These are phyloP conservation scores for Yamadazyma laniorum DNA, from an alignment of 805 yeast genomes.

Conservation along the genomic window DNA sequence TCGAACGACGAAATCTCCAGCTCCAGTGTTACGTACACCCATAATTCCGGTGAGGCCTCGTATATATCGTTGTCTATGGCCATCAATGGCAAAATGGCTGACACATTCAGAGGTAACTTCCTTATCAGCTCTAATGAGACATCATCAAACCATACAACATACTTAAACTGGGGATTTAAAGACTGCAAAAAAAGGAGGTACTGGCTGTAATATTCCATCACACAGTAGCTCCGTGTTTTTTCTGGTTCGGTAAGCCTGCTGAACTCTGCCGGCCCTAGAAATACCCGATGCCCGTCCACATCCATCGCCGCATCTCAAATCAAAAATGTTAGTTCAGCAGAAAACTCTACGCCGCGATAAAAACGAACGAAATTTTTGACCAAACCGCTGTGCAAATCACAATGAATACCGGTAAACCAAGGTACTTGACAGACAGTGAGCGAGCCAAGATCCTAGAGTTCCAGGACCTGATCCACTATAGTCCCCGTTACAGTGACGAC, in stretches of 20 bases:
- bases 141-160: no score
- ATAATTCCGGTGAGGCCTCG: not conserved
- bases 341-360: no score
- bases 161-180: no score
- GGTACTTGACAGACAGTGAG: conserved; percentile 80
- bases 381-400: no score
- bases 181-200: no score
- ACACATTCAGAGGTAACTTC: not conserved
- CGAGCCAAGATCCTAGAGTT: conserved; percentile 85
- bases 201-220: not conserved
- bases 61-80: not conserved
- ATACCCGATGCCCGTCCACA: not conserved
- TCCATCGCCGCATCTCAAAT: not conserved
- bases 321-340: no score
- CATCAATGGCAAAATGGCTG: not conserved
- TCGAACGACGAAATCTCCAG: not conserved
- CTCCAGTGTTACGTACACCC: not conserved
- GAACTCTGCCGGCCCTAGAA: not conserved
- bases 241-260: not conserved
- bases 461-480: conserved; percentile 91
- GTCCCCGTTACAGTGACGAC: conserved; percentile 91
- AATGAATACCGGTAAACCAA: conserved; percentile 44
- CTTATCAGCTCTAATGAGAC: not conserved
- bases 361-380: no score
- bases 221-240: not conserved